phyloP scores from a whole-genome alignment of 164 flowering plant genomes.

The Chimonanthus salicifolius region DNA sequence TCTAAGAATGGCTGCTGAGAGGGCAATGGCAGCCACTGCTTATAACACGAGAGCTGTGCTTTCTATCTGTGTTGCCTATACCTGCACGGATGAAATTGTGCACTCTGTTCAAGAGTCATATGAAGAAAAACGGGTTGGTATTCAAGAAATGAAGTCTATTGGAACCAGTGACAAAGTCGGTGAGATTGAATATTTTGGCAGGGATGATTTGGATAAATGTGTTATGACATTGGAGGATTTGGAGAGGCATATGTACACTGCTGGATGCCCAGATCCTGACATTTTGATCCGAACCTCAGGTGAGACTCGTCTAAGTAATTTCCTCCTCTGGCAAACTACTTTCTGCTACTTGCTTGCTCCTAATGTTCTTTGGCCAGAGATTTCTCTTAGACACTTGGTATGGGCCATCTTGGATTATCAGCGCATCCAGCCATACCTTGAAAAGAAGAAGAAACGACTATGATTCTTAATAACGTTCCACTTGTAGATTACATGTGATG shows the following conservation, averaged over 20 bases:
- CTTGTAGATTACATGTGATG: too few species aligned
- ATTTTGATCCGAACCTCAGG: conserved; percentile 43
- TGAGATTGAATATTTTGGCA: not conserved
- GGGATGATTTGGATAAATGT: conserved; percentile 1
- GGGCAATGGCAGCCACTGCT: conserved; percentile 51
- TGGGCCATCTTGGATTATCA: conserved; percentile 40
- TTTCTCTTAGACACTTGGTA: conserved; percentile 35
- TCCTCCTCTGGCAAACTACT: conserved; percentile 45
- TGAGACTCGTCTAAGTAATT: conserved; percentile 43
- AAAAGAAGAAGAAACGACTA: conserved; percentile 14
- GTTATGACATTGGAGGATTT: conserved; percentile 20
- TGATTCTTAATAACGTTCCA: not conserved
- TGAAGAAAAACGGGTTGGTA: conserved; percentile 22
- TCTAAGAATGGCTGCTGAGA: conserved; percentile 62
- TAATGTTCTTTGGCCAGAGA: conserved; percentile 41
- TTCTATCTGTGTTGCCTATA: conserved; percentile 61
- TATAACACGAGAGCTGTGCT: conserved; percentile 39
- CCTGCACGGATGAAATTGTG: conserved; percentile 64
- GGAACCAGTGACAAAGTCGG: not conserved
- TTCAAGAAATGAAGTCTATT: not conserved
- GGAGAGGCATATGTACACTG: conserved; percentile 39
- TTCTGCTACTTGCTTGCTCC: conserved; percentile 28
- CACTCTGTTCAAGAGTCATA: conserved; percentile 49
- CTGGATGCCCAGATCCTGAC: conserved; percentile 41
- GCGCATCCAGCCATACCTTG: conserved; percentile 22